These are phyloP conservation scores for Ilyonectria destructans DNA, from an alignment of 2,329 filamentous ascomycete genomes.

Conservation along the genomic window DNA sequence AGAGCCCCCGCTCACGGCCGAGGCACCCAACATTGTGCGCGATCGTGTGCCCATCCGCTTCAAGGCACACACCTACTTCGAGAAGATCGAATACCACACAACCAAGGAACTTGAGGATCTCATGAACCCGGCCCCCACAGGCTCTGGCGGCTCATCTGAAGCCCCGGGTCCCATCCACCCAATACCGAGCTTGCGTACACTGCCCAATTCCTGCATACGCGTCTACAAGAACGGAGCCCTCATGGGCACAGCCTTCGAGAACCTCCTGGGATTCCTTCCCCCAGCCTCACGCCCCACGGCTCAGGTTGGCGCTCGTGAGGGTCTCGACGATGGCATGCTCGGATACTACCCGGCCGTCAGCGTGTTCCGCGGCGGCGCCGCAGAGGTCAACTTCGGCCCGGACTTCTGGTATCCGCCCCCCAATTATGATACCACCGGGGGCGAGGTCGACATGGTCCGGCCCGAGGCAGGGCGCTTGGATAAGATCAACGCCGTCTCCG, in stretches of 20 bases:
- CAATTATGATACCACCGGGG: slow-evolving; percentile 63
- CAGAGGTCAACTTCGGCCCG: slow-evolving; percentile 94
- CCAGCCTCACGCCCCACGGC: slow-evolving; percentile 84
- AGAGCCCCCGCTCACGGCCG: slow-evolving; percentile 67
- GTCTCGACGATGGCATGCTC: slow-evolving; percentile 93
- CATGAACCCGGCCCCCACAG: slow-evolving; percentile 77
- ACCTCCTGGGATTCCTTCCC: slow-evolving; percentile 91
- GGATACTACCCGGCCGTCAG: slow-evolving; percentile 97
- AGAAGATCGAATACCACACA: slow-evolving; percentile 90
- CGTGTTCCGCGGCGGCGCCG: slow-evolving; percentile 91
- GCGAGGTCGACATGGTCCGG: slow-evolving; percentile 65
- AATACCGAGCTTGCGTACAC: slow-evolving; percentile 82
- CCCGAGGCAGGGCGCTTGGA: slow-evolving; percentile 44
- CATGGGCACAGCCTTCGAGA: slow-evolving; percentile 90
- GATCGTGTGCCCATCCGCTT: slow-evolving; percentile 96
- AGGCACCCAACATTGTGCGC: slow-evolving; percentile 86
- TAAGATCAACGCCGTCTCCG: slow-evolving; percentile 75
- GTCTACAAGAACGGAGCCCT: slow-evolving; percentile 93
- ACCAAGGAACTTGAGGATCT: slow-evolving; percentile 91
- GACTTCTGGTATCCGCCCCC: slow-evolving; percentile 92
- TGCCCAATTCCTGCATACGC: slow-evolving; percentile 89
- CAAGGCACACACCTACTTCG: slow-evolving; percentile 94
- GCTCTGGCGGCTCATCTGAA: slow-evolving; percentile 65
- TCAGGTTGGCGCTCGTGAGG: slow-evolving; percentile 84
- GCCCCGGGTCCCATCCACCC: slow-evolving; percentile 81